These are phyloP conservation scores for Syzygium aromaticum DNA, from an alignment of 345 rosid genomes.

Conservation along the genomic window DNA sequence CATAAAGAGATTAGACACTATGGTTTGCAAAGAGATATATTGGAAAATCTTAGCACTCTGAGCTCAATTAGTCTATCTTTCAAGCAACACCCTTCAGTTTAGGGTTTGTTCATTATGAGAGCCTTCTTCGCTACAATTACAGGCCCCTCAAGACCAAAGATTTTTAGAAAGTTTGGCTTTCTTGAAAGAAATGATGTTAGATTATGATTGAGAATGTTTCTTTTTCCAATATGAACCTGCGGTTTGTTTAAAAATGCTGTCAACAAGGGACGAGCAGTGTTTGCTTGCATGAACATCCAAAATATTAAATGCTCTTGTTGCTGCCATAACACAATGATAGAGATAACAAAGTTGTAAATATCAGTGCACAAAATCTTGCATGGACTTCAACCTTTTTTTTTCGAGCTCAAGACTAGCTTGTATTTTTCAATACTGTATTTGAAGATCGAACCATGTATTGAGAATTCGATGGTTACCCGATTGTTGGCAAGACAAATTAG, in stretches of 20 bases:
- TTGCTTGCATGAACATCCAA: background rate
- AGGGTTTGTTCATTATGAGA: background rate
- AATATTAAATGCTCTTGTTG: background rate
- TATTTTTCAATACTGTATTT: background rate
- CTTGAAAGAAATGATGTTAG: background rate
- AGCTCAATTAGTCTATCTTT: background rate
- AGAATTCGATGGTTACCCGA: background rate
- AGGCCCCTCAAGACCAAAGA: background rate
- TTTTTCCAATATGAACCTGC: background rate
- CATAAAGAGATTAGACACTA: background rate
- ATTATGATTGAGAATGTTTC: background rate
- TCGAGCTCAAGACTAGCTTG: background rate
- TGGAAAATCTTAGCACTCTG: background rate
- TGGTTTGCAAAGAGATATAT: background rate
- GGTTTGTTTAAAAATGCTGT: background rate
- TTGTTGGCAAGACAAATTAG: background rate
- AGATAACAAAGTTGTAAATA: background rate
- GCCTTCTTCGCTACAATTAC: background rate
- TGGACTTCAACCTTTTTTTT: background rate
- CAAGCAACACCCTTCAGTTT: background rate
- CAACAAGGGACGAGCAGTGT: background rate
- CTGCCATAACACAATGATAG: background rate
- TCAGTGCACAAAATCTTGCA: background rate
- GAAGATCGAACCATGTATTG: background rate
- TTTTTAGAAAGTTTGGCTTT: background rate